Evolutionary conservation across 2,329 filamentous ascomycete genomes (phyloP).

Genomic region (Calycina marina): DNA sequence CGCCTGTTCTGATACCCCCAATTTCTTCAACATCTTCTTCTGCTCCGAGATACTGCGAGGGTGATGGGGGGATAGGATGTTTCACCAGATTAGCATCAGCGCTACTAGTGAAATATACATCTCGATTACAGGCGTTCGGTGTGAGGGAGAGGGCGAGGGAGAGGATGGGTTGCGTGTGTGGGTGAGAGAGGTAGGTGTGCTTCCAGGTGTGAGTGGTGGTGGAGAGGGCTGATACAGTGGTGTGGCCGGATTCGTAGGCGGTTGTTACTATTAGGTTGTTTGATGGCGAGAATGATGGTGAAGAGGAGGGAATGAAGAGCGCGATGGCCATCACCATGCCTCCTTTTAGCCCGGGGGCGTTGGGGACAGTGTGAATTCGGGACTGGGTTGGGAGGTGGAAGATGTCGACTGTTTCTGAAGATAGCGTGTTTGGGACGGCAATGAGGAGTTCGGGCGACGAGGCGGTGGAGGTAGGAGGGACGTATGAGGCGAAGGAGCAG

Average conservation of each 20-base stretch:
- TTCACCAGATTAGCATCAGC: constrained; percentile 70
- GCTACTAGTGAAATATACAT: constrained; percentile 62
- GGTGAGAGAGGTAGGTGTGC: constrained; percentile 45
- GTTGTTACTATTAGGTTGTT: constrained; percentile 47
- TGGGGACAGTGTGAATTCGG: constrained; percentile 44
- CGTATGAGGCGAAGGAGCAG: constrained; percentile 55
- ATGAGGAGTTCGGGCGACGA: constrained; percentile 38
- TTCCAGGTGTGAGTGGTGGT: constrained; percentile 28
- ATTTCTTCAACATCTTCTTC: not conserved
- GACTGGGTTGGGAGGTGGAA: constrained; percentile 65
- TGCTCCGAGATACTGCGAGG: not conserved
- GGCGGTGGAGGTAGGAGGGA: not conserved
- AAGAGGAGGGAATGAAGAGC: too few relatives aligned
- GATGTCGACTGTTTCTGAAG: constrained; percentile 67
- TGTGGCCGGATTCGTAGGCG: constrained; percentile 77
- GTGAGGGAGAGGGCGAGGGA: constrained; percentile 44
- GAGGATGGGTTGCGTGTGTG: constrained; percentile 69
- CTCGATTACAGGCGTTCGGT: too few relatives aligned
- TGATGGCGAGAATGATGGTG: constrained; percentile 26
- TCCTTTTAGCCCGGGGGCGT: constrained; percentile 30
- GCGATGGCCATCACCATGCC: constrained; percentile 85
- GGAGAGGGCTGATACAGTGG: constrained; percentile 39
- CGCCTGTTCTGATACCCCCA: not conserved
- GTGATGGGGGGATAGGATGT: constrained; percentile 45
- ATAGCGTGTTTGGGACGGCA: constrained; percentile 66